Evolutionary conservation across 176 grass and related monocot species (phyloP).

Genomic region (Carex littledalei): DNA sequence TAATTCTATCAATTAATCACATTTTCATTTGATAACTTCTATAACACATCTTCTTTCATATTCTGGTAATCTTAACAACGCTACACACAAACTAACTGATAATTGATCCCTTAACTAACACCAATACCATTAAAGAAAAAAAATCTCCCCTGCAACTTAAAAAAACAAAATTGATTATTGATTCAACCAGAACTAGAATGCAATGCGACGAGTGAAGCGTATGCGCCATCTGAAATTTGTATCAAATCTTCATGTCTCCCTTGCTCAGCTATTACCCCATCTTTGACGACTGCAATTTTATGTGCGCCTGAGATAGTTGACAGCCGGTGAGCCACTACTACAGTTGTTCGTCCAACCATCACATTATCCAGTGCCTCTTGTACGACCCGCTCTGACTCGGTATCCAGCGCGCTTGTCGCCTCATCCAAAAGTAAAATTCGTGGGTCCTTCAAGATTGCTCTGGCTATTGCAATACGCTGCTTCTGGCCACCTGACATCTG

Average conservation of each 20-base stretch:
- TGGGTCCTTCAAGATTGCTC: slow-evolving; percentile 35
- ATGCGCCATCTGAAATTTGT: neutral
- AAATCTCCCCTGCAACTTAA: neutral
- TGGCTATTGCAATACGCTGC: slow-evolving; percentile 63
- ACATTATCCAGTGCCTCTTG: slow-evolving; percentile 20
- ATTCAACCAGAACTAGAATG: slow-evolving; percentile 20
- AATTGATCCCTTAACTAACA: neutral
- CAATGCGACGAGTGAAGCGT: slow-evolving; percentile 15
- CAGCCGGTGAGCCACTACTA: slow-evolving; percentile 14
- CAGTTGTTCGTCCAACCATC: slow-evolving; percentile 11
- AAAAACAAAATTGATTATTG: neutral
- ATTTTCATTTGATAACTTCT: neutral
- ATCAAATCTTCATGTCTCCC: slow-evolving; percentile 24
- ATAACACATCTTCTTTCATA: neutral
- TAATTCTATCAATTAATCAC: neutral
- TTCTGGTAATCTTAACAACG: neutral
- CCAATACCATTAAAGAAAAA: neutral
- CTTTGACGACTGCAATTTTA: slow-evolving; percentile 21
- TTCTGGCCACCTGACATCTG: slow-evolving; percentile 66
- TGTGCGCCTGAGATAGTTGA: neutral
- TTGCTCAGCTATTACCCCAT: slow-evolving; percentile 15
- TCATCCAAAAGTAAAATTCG: slow-evolving; percentile 35
- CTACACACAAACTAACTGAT: neutral
- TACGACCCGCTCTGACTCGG: slow-evolving; percentile 23
- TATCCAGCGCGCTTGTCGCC: slow-evolving; percentile 33